A percentile compares a stretch with the other conserved stretches of the same genome.
phyloP scores from a whole-genome alignment of 768 basidiomycete genomes.

The Clitopilus passeckerianus region DNA sequence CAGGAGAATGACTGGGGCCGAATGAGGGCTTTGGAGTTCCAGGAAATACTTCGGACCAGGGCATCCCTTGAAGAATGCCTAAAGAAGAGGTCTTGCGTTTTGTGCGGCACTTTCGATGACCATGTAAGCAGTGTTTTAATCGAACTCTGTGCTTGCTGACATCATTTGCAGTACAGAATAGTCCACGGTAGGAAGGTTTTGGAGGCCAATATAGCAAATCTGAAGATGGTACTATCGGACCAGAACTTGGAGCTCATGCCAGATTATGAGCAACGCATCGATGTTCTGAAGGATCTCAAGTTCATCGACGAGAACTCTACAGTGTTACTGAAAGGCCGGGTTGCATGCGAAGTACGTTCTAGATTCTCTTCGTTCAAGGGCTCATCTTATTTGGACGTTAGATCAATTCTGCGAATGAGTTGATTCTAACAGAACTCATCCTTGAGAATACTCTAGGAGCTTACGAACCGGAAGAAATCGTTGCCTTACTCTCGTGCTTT shows the following conservation, averaged over 20 bases:
- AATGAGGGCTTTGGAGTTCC: constrained; percentile 85
- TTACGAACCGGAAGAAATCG: constrained; percentile 94
- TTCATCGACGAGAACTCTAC: constrained; percentile 97
- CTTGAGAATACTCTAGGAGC: constrained; percentile 89
- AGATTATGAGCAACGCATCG: constrained; percentile 93
- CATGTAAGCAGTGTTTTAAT: constrained; percentile 53
- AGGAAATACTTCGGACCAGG: constrained; percentile 69
- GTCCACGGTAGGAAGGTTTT: constrained; percentile 76
- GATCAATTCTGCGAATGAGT: constrained; percentile 99
- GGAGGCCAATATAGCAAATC: constrained; percentile 63
- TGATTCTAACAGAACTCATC: constrained; percentile 93
- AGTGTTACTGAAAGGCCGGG: constrained; percentile 91
- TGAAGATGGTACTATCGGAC: constrained; percentile 88
- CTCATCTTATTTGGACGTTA: constrained; percentile 22
- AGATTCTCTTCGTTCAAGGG: neutral
- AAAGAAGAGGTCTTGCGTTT: constrained; percentile 39
- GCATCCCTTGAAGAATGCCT: constrained; percentile 43
- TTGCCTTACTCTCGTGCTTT: constrained; percentile 92
- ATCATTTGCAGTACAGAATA: constrained; percentile 55
- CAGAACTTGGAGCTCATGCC: constrained; percentile 96
- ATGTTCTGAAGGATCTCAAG: constrained; percentile 83
- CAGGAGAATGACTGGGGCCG: constrained; percentile 85
- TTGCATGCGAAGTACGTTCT: constrained; percentile 85
- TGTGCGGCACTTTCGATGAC: constrained; percentile 63
- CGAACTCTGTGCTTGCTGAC: neutral